Conservation (phyloP, 192 early-diverging fungal species). For the Coemansia sp. region DNA sequence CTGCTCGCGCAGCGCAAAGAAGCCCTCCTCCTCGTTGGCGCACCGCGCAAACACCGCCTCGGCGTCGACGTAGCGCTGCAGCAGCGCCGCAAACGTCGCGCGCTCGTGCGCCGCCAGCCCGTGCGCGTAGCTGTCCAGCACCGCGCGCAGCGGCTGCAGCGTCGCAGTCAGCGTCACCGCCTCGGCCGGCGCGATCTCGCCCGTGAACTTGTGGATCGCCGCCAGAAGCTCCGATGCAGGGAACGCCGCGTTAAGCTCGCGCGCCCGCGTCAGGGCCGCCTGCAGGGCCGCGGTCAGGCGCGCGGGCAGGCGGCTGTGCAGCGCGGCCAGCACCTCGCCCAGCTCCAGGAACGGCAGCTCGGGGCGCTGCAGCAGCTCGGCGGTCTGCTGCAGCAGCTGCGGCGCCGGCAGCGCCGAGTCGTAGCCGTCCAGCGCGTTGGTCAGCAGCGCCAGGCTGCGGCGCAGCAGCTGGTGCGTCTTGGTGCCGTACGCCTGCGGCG, state of each 20-base stretch:
- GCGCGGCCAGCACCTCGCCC: constrained; percentile 69
- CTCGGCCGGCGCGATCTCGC: constrained; percentile 62
- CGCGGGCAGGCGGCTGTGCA: constrained; percentile 83
- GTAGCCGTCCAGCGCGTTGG: constrained; percentile 76
- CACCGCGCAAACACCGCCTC: constrained; percentile 76
- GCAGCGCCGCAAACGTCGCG: constrained; percentile 63
- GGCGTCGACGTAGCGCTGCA: constrained; percentile 81
- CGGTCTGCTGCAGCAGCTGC: constrained; percentile 64
- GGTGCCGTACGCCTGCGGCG: constrained; percentile 78
- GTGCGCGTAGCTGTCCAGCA: constrained; percentile 65
- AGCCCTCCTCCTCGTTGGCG: constrained; percentile 76
- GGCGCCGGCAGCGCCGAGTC: constrained; percentile 58
- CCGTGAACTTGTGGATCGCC: constrained; percentile 55
- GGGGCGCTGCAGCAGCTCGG: constrained; percentile 67
- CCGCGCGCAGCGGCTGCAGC: constrained; percentile 61
- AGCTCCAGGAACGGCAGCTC: constrained; percentile 87
- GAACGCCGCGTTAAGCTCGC: constrained; percentile 53
- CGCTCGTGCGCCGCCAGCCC: constrained; percentile 78
- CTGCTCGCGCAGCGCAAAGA: constrained; percentile 80
- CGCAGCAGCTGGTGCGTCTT: constrained; percentile 85
- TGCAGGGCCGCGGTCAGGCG: constrained; percentile 56
- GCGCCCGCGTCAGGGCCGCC: constrained; percentile 46
- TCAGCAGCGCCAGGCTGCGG: constrained; percentile 58
- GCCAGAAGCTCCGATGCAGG: constrained; percentile 65
- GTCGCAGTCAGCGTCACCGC: constrained; percentile 56